phyloP scores from a whole-genome alignment of 768 basidiomycete species.

The Polyporus arcularius region DNA sequence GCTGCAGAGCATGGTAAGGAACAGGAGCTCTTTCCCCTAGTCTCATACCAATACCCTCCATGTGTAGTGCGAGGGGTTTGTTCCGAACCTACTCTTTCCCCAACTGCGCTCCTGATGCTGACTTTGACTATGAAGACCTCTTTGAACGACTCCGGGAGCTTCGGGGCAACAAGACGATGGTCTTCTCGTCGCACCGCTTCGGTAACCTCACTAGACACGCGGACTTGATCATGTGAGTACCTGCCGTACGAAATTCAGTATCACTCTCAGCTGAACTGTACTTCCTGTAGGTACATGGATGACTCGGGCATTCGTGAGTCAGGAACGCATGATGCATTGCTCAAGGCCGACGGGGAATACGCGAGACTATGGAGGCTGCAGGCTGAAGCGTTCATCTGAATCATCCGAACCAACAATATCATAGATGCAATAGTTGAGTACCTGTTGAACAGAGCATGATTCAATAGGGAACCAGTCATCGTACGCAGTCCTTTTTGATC shows the following conservation, averaged over 20 bases:
- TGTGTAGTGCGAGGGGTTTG: no score
- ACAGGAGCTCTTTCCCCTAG: neutral
- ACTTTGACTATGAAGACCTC: slow-evolving; percentile 42
- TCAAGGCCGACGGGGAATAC: slow-evolving; percentile 60
- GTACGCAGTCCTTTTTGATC: slow-evolving; percentile 15
- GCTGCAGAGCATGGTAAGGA: slow-evolving; percentile 66
- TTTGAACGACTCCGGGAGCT: slow-evolving; percentile 69
- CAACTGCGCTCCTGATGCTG: no score
- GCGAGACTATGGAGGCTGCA: slow-evolving; percentile 73
- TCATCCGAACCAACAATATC: no score
- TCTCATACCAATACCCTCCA: no score
- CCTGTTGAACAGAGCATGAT: no score
- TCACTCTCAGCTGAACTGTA: no score
- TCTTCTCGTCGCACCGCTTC: neutral
- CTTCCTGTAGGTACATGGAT: slow-evolving; percentile 77
- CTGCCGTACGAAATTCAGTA: no score
- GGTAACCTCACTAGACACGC: slow-evolving; percentile 60
- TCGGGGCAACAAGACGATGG: slow-evolving; percentile 41
- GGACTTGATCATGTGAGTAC: slow-evolving; percentile 65
- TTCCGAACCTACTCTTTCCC: no score
- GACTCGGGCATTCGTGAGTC: slow-evolving; percentile 59
- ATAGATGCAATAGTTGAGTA: no score
- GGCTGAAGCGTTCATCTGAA: slow-evolving; percentile 65
- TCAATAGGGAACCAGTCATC: no score
- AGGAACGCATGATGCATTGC: slow-evolving; percentile 64